These are phyloP conservation scores for Chrysosphaeria jannelii DNA, from an alignment of 2,329 filamentous ascomycete species.

Conservation along the genomic window DNA sequence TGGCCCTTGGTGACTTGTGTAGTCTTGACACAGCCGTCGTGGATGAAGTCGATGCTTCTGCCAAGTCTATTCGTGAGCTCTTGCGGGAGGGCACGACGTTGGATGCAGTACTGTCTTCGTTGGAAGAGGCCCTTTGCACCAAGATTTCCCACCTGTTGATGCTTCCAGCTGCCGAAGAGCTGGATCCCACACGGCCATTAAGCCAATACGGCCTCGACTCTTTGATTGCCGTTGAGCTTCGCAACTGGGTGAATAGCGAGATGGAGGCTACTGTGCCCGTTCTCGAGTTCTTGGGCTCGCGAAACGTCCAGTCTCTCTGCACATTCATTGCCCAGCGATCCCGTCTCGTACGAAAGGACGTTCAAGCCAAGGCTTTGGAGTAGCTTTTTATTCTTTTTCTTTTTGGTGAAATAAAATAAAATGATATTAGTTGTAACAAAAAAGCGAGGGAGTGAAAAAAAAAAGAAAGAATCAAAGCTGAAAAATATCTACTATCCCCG, in stretches of 20 bases:
- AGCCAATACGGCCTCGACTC: conserved; percentile 12
- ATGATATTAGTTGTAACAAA: not conserved
- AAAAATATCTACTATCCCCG: conserved; percentile 21
- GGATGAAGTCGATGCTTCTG: not conserved
- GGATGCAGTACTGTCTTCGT: conserved; percentile 1
- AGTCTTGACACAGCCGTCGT: not conserved
- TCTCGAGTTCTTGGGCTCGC: conserved; percentile 11
- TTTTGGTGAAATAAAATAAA: conserved; percentile 1
- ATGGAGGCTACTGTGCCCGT: conserved; percentile 9
- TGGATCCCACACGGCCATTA: conserved; percentile 6
- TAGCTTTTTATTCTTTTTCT: too few species aligned
- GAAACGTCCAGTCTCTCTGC: too few species aligned
- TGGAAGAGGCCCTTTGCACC: conserved; percentile 2
- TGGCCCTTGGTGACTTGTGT: conserved; percentile 2
- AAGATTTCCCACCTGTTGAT: conserved; percentile 4
- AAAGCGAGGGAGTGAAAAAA: not conserved
- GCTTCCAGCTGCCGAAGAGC: conserved; percentile 3
- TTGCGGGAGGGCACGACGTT: conserved; percentile 2
- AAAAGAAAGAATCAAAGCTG: conserved; percentile 1
- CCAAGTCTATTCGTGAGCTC: conserved; percentile 2
- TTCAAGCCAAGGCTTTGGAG: too few species aligned
- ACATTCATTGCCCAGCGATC: too few species aligned
- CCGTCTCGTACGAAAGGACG: too few species aligned
- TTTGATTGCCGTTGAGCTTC: conserved; percentile 14
- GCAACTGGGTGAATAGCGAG: conserved; percentile 12